phyloP scores from a whole-genome alignment of 495 filamentous ascomycete genomes.

The Penicillium pulvis region DNA sequence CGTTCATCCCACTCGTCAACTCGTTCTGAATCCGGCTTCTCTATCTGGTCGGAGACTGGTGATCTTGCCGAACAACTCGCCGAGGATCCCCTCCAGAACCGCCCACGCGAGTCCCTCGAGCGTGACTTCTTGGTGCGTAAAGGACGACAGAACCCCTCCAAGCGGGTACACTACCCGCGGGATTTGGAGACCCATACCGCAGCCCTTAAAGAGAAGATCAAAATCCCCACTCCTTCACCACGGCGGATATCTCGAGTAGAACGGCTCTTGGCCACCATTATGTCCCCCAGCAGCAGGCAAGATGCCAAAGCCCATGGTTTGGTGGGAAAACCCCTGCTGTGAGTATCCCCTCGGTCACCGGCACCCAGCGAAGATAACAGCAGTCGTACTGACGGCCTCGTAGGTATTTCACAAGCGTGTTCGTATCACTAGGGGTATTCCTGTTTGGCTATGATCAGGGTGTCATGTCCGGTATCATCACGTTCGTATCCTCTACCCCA shows the following conservation, averaged over 20 bases:
- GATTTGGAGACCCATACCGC: constrained; percentile 47
- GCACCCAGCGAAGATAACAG: neutral
- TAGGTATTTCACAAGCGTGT: constrained; percentile 97
- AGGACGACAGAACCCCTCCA: constrained; percentile 39
- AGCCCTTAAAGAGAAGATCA: constrained; percentile 76
- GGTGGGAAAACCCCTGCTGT: constrained; percentile 94
- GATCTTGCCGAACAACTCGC: constrained; percentile 89
- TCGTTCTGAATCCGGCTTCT: constrained; percentile 73
- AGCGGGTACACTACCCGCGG: constrained; percentile 54
- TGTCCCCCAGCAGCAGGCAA: constrained; percentile 72
- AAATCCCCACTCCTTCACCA: constrained; percentile 70
- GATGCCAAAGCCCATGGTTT: constrained; percentile 78
- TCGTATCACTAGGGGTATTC: constrained; percentile 97
- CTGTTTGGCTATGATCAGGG: constrained; percentile 99
- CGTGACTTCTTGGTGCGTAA: constrained; percentile 48
- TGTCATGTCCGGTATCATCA: constrained; percentile 99
- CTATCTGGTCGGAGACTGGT: constrained; percentile 87
- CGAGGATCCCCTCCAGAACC: constrained; percentile 72
- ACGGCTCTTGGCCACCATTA: constrained; percentile 73
- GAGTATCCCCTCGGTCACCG: constrained; percentile 34
- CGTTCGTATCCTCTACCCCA: constrained; percentile 57
- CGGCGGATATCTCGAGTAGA: constrained; percentile 64
- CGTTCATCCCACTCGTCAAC: constrained; percentile 57
- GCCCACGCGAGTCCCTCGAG: constrained; percentile 62
- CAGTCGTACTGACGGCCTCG: constrained; percentile 34